Evolutionary conservation across 129 eudicot species (phyloP), one percentile per base, ranked within the genome.

Genomic region (Lactuca sativa): DNA sequence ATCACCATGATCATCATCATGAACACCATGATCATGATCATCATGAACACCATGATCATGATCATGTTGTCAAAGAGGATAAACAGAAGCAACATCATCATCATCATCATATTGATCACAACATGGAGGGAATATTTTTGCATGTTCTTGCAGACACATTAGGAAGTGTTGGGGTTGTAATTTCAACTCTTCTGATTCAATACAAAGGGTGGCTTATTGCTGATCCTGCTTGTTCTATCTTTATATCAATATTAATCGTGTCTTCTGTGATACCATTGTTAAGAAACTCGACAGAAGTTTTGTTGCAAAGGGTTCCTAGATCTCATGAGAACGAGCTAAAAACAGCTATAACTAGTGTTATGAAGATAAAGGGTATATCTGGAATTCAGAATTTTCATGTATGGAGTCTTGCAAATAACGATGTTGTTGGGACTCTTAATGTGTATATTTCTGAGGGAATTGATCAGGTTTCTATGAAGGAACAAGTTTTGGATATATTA

Each of bases 101-200:
- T 61, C 95, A 86, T 73, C 86, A 68, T 57, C 92, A 92, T 38
- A 80, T 89, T 31, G 97, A 93, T 73, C 99, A 93, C 79, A 93
- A 93, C 85, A 93, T 93, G 99, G 95, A 93, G 83, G 99, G 99
- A 74, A 93, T 93, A 59, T 93, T 93, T 84, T 83, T 93, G 84
- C 99, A 93, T 64, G 99, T 93, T 21, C 64, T 93, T 62, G 99
- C 99, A 4, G 99, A 93, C 85, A 93, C 99, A 51, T 43, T 93
- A 78, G 99, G 99, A 64, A 93, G 99, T 68, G 99, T 93, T 47
- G 99, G 99, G 37, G 99, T 93, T 31, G 95, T 90, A 10, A 74
- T 90, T 41, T 83, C 90, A 31, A 93, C 95, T 17, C 89, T 93
- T 61, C 80, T 93, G 16, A 93, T 93, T 64, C 78, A 87, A 63